Base-by-base conservation (phyloP, 2,329 filamentous ascomycete genomes). In the Clonostachys chloroleuca region DNA sequence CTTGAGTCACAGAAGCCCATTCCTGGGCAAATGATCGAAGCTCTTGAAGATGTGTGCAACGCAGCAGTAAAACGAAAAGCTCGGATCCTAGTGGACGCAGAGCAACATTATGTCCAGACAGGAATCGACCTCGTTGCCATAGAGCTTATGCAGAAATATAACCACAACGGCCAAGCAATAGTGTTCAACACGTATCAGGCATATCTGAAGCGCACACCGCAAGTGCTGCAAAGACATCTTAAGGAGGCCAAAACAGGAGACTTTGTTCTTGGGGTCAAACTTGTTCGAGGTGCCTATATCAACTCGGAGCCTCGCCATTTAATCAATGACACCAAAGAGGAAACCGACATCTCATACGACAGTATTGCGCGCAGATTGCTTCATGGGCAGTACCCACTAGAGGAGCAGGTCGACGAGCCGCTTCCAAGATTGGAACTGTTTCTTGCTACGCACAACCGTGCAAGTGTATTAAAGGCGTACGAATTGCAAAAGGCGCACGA, bases 281-380 rank as follows among this genome's bases (percentile, higher is more conserved):
- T 81, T 9, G 79, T 81, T 3, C 69, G 78, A 13, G 77, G 78
- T 17, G 79, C 78, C 12, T 82, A 83, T 56, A 67, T 82, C 34
- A 62, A 63, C 30, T 69, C 67, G 0, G 79, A 83, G 42, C 65
- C 69, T 40, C 60, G 74, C 4, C 58, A 64, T 4, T 56, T 78
- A 14, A 77, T 81, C 49, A 75, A 74, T 56, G 69, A 75, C 46
- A 75, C 68, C 42, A 80, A 78, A 49, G 62, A 75, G 35, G 72
- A 69, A n/a, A 83, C 79, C 0, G 75, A 82, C 49, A 56, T 63
- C 6, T 66, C 65, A 40, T 82, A 80, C 64, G 72, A 82, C 54
- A 59, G 57, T 30, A 70, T 78, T 37, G 69, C 73, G 5, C 65
- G 69, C 37, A 70, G 71, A 0, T 65, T 75, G 2, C 64, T 81